Evolutionary conservation across 371 early-diverging fungal species (phyloP).

Genomic region (Chytridium lagenaria): DNA sequence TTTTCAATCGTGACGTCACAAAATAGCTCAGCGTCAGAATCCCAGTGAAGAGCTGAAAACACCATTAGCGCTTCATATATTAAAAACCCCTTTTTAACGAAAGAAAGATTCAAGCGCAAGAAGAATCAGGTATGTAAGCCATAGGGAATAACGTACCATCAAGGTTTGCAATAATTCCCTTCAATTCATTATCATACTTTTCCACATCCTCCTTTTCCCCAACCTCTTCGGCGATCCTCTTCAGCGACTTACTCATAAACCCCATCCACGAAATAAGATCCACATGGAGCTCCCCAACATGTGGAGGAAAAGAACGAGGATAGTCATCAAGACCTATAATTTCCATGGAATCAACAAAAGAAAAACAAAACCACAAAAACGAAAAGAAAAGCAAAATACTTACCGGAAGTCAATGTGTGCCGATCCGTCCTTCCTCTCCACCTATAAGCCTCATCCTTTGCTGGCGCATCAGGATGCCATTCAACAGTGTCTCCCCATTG

Average conservation of each 20-base stretch:
- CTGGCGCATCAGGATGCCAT: conserved; percentile 56
- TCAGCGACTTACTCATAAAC: conserved; percentile 74
- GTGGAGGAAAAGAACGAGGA: conserved; percentile 80
- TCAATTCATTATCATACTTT: conserved; percentile 62
- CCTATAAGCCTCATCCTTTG: conserved; percentile 74
- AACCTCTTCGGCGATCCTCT: conserved; percentile 67
- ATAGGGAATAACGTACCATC: conserved; percentile 46
- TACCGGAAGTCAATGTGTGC: conserved; percentile 90
- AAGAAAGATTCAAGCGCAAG: no score
- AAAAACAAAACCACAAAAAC: not conserved
- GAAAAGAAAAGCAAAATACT: conserved; percentile 7
- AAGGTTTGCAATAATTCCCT: conserved; percentile 56
- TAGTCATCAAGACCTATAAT: conserved; percentile 88
- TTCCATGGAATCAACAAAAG: not conserved
- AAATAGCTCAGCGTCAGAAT: conserved; percentile 69
- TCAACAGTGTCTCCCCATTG: conserved; percentile 74
- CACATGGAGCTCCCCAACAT: conserved; percentile 85
- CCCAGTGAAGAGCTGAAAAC: conserved; percentile 86
- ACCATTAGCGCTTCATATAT: no score
- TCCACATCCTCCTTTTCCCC: conserved; percentile 61
- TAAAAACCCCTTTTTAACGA: no score
- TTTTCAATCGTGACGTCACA: conserved; percentile 77
- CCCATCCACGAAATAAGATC: conserved; percentile 92
- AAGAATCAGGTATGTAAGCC: no score
- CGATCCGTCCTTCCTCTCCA: conserved; percentile 89